phyloP scores from a whole-genome alignment of 2,329 filamentous ascomycete genomes.

The Ceratocystis cubensis region DNA sequence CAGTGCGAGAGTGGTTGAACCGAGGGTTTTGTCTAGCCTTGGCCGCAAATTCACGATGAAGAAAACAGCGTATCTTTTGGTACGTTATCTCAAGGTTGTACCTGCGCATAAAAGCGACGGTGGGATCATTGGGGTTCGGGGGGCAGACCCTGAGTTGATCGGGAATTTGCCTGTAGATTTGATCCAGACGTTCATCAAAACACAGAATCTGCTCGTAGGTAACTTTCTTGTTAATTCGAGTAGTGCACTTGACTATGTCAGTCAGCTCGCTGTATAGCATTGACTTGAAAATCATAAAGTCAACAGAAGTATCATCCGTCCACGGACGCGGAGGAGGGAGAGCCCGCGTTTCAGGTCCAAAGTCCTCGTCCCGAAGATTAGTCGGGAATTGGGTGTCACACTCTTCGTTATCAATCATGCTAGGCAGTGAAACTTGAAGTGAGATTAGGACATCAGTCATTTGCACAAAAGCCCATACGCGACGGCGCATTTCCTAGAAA shows the following conservation, averaged over 20 bases:
- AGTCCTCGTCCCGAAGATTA: conserved; percentile 72
- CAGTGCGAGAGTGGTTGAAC: conserved; percentile 71
- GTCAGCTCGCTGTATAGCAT: conserved; percentile 56
- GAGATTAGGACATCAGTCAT: conserved; percentile 68
- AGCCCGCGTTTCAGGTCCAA: conserved; percentile 53
- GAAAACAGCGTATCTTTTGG: conserved; percentile 74
- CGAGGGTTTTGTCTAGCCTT: conserved; percentile 64
- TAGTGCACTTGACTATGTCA: conserved; percentile 55
- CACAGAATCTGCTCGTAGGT: conserved; percentile 53
- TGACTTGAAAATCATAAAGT: conserved; percentile 66
- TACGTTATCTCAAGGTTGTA: conserved; percentile 77
- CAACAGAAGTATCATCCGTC: conserved; percentile 61
- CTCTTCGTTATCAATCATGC: conserved; percentile 60
- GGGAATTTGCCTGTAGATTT: conserved; percentile 55
- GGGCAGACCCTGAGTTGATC: conserved; percentile 51
- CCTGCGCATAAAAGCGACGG: conserved; percentile 73
- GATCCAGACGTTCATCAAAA: conserved; percentile 48
- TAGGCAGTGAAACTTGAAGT: conserved; percentile 53
- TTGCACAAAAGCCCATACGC: conserved; percentile 57
- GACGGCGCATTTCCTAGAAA: conserved; percentile 54
- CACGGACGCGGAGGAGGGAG: conserved; percentile 55
- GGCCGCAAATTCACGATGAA: conserved; percentile 79
- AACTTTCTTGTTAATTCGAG: conserved; percentile 41
- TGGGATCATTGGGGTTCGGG: conserved; percentile 64
- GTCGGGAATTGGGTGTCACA: conserved; percentile 63